Percentiles rank a stretch among this genome's conserved stretches.
phyloP scores from a whole-genome alignment of 2,329 filamentous ascomycete genomes.

The Parasarocladium wereldwijsianum region DNA sequence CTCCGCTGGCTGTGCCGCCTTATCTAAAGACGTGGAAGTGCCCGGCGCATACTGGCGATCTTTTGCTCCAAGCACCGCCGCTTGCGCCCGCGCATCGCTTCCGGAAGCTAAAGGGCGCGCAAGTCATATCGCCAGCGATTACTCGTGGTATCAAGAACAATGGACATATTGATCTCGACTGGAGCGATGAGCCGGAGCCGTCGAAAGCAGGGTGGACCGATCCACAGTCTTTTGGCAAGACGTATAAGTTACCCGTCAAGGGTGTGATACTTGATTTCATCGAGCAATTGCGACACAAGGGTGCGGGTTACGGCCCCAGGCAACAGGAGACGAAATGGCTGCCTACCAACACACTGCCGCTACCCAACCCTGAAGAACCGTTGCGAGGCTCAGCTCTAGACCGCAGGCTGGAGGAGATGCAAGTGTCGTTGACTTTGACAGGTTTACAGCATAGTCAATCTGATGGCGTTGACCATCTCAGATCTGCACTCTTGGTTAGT shows the following conservation, averaged over 20 bases:
- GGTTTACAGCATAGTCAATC: slow-evolving; percentile 37
- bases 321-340: slow-evolving; percentile 16
- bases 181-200: slow-evolving; percentile 42
- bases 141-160: slow-evolving; percentile 56
- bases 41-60: slow-evolving; percentile 70
- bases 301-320: slow-evolving; percentile 21
- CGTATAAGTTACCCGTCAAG: slow-evolving; percentile 47
- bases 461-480: slow-evolving; percentile 36
- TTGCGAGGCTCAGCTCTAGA: slow-evolving; percentile 20
- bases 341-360: slow-evolving; percentile 6
- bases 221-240: slow-evolving; percentile 44
- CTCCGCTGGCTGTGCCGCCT: slow-evolving; percentile 67
- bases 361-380: slow-evolving; percentile 4
- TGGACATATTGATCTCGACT: slow-evolving; percentile 55
- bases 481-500: slow-evolving; percentile 50
- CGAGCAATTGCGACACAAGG: slow-evolving; percentile 32
- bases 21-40: slow-evolving; percentile 72
- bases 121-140: slow-evolving; percentile 35
- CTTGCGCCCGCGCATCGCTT: slow-evolving; percentile 46
- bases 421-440: slow-evolving; percentile 49
- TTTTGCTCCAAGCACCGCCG: slow-evolving; percentile 45
- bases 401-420: slow-evolving; percentile 44
- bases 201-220: slow-evolving; percentile 39
- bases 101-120: slow-evolving; percentile 42
- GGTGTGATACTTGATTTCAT: slow-evolving; percentile 63